Conservation (phyloP, 371 early-diverging fungal species). For the Parasitella parasitica region DNA sequence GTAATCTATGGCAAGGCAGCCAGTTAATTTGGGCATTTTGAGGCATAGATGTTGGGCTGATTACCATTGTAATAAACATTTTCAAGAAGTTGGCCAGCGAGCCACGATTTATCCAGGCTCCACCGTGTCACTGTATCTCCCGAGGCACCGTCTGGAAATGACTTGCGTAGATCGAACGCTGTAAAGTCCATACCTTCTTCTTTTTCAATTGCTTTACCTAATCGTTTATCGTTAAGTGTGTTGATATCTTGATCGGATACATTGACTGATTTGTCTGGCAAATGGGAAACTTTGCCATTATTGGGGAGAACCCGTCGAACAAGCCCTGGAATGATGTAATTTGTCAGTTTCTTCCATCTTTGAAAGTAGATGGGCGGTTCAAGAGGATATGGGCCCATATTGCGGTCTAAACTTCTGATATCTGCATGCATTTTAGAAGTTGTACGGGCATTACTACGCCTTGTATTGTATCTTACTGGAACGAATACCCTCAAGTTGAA, state of each 20-base stretch:
- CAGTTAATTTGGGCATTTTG: not conserved
- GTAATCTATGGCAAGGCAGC: slow-evolving; percentile 23
- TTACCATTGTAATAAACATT: slow-evolving; percentile 51
- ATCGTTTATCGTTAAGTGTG: slow-evolving; percentile 25
- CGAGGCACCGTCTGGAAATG: slow-evolving; percentile 76
- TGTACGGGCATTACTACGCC: not conserved
- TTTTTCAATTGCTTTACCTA: slow-evolving; percentile 42
- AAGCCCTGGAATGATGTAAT: slow-evolving; percentile 58
- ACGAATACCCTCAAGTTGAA: slow-evolving; percentile 46
- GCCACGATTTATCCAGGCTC: slow-evolving; percentile 90
- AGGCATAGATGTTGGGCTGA: not conserved
- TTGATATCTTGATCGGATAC: slow-evolving; percentile 1
- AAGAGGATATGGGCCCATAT: slow-evolving; percentile 87
- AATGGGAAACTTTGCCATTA: slow-evolving; percentile 54
- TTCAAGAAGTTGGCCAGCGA: slow-evolving; percentile 56
- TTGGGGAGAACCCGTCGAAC: slow-evolving; percentile 64
- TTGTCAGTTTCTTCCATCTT: slow-evolving; percentile 75
- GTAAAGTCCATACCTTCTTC: slow-evolving; percentile 61
- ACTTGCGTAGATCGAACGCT: slow-evolving; percentile 74
- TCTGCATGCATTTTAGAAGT: slow-evolving; percentile 32
- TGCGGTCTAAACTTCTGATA: slow-evolving; percentile 78
- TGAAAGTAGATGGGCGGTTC: slow-evolving; percentile 60
- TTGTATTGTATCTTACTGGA: slow-evolving; percentile 28
- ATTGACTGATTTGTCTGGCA: slow-evolving; percentile 24
- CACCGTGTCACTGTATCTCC: slow-evolving; percentile 76